Conservation (phyloP, 2,329 filamentous ascomycete genomes). For the Chrysosphaeria jannelii region DNA sequence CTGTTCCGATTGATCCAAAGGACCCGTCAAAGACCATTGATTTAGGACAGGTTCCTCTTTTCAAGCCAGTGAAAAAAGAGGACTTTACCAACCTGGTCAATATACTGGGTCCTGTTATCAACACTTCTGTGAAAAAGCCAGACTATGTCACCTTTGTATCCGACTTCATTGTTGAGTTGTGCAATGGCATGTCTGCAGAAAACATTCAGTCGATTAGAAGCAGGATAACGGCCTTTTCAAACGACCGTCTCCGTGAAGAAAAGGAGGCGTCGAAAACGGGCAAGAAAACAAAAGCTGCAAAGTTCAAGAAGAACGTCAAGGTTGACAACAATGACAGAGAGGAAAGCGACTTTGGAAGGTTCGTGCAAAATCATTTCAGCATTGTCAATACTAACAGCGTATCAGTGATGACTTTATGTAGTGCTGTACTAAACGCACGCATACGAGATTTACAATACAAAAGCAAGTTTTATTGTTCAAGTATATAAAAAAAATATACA, state of each 20-base stretch:
- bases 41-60: conserved; percentile 48
- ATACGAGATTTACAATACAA: no score
- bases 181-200: conserved; percentile 63
- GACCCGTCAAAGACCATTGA: conserved; percentile 61
- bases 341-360: conserved; percentile 46
- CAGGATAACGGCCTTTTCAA: conserved; percentile 61
- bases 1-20: conserved; percentile 35
- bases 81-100: conserved; percentile 61
- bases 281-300: conserved; percentile 92
- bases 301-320: conserved; percentile 63
- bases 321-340: conserved; percentile 44
- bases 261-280: conserved; percentile 77
- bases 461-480: no score
- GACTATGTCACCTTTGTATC: conserved; percentile 76
- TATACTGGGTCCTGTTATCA: conserved; percentile 50
- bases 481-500: no score
- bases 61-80: conserved; percentile 65
- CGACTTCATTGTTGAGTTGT: conserved; percentile 67
- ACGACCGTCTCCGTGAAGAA: conserved; percentile 98
- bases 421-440: no score
- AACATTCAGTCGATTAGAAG: conserved; percentile 94
- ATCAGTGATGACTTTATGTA: conserved; percentile 43
- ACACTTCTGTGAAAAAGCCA: conserved; percentile 50
- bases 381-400: neutral
- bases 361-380: conserved; percentile 14